Evolutionary conservation across 2,329 filamentous ascomycete species (phyloP), one percentile per base, ranked within the genome.

Genomic region (Venturiaceae sp.): DNA sequence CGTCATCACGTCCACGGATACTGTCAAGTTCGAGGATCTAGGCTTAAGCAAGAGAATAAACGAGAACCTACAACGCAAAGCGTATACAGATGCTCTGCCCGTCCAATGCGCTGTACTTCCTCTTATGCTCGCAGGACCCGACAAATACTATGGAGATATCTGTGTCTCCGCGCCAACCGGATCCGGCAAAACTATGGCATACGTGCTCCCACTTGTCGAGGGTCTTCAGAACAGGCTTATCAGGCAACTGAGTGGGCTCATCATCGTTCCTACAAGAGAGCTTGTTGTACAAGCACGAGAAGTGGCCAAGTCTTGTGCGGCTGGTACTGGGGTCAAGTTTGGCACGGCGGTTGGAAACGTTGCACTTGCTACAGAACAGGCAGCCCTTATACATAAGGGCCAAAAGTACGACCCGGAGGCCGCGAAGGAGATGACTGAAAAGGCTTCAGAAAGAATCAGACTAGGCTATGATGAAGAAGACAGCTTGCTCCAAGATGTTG

Each of bases 131-230:
- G 85, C 83, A 23, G 82, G 80, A 0, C 79, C 81, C 44, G 77
- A 80, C 58, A 75, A 81, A 36, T 80, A 84, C 36, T 74, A 81
- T 1, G 88, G 90, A 5, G 94, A 99, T 69, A 73, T 99, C 4
- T 86, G 95, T 47, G 86, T 99, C 2, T 94, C 91, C 7, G 94
- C 95, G 0, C 88, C 92, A 1, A 99, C 94, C 0, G 94, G 94
- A 8, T 97, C 94, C 0, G 94, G 94, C 59, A 99, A 99, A 70
- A 99, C 94, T 0, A 72, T 99, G 16, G 88, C 92, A 0, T 99
- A 99, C 67, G 83, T 92, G 0, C 75, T 99, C 2, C 94, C 94
- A 0, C 84, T 99, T 60, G 81, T 95, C 3, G 83, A 90, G 50
- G 85, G 87, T 55, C 76, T 99, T 53, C 85, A 86, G 63, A 77